Conservation (phyloP, 352 stramenopile genomes). For the Peronospora tabacina region DNA sequence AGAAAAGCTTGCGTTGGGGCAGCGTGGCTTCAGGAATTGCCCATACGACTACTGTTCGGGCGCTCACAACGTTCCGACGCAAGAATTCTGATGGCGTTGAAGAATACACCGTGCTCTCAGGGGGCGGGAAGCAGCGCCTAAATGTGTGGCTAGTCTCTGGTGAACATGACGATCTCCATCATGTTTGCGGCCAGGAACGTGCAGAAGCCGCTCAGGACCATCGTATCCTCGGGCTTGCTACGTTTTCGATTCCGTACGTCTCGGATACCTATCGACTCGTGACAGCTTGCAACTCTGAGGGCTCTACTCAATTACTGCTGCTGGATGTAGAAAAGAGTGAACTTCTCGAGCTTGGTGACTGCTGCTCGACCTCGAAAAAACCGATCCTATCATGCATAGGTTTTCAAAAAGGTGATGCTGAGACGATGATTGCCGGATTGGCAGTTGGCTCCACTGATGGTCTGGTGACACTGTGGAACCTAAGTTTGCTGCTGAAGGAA, state of each 20-base stretch:
- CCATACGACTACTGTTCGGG: conserved; percentile 78
- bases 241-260: conserved; percentile 32
- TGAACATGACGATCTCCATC: conserved; percentile 31
- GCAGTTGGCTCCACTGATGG: conserved; percentile 79
- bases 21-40: conserved; percentile 51
- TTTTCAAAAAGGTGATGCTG: conserved; percentile 24
- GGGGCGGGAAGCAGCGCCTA: conserved; percentile 72
- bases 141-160: conserved; percentile 60
- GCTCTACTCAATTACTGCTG: conserved; percentile 51
- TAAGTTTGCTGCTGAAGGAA: conserved; percentile 29
- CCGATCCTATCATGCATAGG: conserved; percentile 67
- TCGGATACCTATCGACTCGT: conserved; percentile 42
- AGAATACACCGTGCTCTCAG: conserved; percentile 55
- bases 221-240: conserved; percentile 67
- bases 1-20: conserved; percentile 26
- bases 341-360: conserved; percentile 45
- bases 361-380: conserved; percentile 52
- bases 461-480: conserved; percentile 66
- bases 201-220: conserved; percentile 62
- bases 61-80: conserved; percentile 42
- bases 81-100: conserved; percentile 8
- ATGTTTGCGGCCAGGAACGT: conserved; percentile 58
- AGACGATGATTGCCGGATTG: conserved; percentile 33
- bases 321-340: conserved; percentile 33
- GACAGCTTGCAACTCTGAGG: conserved; percentile 70